Evolutionary conservation across 768 basidiomycete genomes (phyloP).

Genomic region (Serendipita indica): DNA sequence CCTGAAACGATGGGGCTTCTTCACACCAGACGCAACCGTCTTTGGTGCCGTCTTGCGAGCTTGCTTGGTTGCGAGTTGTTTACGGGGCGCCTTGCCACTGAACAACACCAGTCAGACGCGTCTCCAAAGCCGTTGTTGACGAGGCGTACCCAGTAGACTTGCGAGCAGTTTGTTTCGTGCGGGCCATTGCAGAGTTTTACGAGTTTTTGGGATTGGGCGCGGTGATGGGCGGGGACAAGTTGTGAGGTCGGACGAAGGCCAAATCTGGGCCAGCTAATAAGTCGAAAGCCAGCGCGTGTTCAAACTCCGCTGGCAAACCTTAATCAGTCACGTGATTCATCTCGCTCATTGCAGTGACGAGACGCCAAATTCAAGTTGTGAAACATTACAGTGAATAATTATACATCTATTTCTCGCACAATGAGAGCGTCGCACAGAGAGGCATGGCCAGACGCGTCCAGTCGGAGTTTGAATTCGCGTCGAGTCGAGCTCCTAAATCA

Average conservation of each 20-base stretch:
- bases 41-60: constrained; percentile 42
- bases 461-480: too few species aligned
- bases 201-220: background rate
- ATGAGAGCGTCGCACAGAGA: too few species aligned
- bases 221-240: background rate
- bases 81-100: constrained; percentile 42
- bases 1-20: constrained; percentile 72
- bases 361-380: too few species aligned
- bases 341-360: too few species aligned
- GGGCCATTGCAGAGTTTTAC: background rate
- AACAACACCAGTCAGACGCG: background rate
- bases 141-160: background rate
- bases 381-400: too few species aligned
- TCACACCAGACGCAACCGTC: constrained; percentile 45
- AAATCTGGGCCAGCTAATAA: background rate
- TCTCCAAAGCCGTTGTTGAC: background rate
- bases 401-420: too few species aligned
- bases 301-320: background rate
- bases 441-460: too few species aligned
- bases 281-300: too few species aligned
- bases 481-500: too few species aligned
- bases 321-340: background rate
- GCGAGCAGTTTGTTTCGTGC: constrained; percentile 8
- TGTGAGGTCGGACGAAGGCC: background rate
- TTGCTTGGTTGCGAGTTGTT: constrained; percentile 44